Conservation (phyloP, 179 eudicot genomes). For the Drosera spatulata region DNA sequence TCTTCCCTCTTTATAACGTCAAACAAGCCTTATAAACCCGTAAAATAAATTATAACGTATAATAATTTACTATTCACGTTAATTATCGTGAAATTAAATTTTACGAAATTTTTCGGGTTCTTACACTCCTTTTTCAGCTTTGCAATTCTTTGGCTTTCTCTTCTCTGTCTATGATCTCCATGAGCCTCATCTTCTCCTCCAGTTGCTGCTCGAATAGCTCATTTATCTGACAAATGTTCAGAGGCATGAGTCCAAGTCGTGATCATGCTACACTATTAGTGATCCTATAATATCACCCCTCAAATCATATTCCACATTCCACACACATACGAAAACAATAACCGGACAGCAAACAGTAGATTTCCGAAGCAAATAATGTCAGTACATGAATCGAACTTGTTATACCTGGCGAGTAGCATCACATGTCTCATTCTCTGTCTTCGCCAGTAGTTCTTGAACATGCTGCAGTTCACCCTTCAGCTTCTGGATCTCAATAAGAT, state of each 20-base stretch:
- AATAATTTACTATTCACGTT: too few relatives aligned
- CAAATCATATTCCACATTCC: not conserved
- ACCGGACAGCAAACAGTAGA: not conserved
- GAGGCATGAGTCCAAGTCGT: not conserved
- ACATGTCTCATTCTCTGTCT: slow-evolving; percentile 63
- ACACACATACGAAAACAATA: not conserved
- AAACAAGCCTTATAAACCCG: too few relatives aligned
- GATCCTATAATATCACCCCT: not conserved
- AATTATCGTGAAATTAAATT: too few relatives aligned
- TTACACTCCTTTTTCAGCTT: slow-evolving; percentile 43
- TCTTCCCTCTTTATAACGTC: too few relatives aligned
- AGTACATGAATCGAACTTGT: not conserved
- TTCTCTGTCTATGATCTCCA: slow-evolving; percentile 42
- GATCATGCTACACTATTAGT: not conserved
- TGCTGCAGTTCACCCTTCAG: slow-evolving; percentile 73
- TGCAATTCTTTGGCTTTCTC: slow-evolving; percentile 51
- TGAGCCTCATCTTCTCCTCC: slow-evolving; percentile 57
- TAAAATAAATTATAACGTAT: too few relatives aligned
- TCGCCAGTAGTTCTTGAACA: slow-evolving; percentile 63
- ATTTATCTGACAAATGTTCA: slow-evolving; percentile 32
- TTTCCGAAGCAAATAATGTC: not conserved
- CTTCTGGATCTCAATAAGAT: slow-evolving; percentile 59
- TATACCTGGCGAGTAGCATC: slow-evolving; percentile 73
- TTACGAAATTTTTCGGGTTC: too few relatives aligned
- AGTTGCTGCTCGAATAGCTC: slow-evolving; percentile 43